Evolutionary conservation across 108 stramenopile genomes (phyloP).

Genomic region (Nitzschia putrida): DNA sequence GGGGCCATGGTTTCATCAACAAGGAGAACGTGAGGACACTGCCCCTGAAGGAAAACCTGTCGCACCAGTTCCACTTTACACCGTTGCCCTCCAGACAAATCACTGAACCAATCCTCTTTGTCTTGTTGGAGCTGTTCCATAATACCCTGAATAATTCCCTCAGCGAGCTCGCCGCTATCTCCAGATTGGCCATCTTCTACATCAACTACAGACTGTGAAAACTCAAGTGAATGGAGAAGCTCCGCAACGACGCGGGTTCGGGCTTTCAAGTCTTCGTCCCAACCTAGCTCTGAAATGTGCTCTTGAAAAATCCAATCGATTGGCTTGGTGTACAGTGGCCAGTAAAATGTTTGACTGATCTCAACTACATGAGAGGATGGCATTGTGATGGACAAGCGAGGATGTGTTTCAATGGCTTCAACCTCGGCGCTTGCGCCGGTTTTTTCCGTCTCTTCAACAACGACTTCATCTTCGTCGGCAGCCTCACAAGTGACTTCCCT

Average conservation of each 20-base stretch:
- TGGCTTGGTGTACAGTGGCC: constrained; percentile 80
- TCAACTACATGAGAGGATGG: constrained; percentile 84
- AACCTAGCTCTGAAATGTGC: constrained; percentile 43
- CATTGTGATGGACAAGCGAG: constrained; percentile 71
- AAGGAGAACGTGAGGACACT: constrained; percentile 73
- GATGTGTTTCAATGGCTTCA: constrained; percentile 21
- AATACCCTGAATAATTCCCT: constrained; percentile 47
- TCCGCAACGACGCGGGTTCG: constrained; percentile 52
- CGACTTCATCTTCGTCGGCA: constrained; percentile 21
- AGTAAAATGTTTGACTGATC: constrained; percentile 85
- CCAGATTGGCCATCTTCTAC: not conserved
- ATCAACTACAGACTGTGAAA: constrained; percentile 47
- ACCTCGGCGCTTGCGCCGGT: not conserved
- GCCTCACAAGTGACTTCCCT: constrained; percentile 54
- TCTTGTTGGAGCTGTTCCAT: constrained; percentile 65
- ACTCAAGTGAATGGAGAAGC: constrained; percentile 67
- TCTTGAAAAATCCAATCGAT: constrained; percentile 86
- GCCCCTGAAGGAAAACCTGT: constrained; percentile 71
- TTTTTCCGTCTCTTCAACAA: constrained; percentile 21
- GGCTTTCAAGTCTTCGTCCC: constrained; percentile 33
- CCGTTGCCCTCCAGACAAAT: constrained; percentile 86
- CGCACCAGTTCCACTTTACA: constrained; percentile 85
- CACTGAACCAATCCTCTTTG: constrained; percentile 89
- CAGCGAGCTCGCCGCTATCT: constrained; percentile 6
- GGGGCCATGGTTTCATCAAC: constrained; percentile 91